Evolutionary conservation across 179 eudicot genomes (phyloP).

Genomic region (Beta corolliflora): DNA sequence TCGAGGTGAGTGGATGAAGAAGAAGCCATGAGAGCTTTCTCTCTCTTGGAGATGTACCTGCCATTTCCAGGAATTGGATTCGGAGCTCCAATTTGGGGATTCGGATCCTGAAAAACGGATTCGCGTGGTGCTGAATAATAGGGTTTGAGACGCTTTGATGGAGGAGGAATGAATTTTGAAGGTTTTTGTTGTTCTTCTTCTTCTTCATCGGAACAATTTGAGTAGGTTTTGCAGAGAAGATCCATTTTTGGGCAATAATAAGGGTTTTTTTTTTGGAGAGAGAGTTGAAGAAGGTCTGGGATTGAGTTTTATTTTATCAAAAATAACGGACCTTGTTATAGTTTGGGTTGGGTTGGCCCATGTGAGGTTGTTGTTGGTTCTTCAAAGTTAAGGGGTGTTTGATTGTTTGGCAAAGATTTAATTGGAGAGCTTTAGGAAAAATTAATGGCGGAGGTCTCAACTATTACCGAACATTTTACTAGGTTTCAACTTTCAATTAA

Average conservation of each 20-base stretch:
- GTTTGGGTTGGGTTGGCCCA: too few species aligned
- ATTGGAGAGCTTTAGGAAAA: too few species aligned
- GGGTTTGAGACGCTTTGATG: slow-evolving; percentile 49
- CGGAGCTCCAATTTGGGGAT: slow-evolving; percentile 40
- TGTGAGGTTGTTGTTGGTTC: too few species aligned
- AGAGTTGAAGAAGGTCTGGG: background rate
- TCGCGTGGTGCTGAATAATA: background rate
- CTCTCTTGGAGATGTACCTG: slow-evolving; percentile 67
- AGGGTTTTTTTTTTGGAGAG: background rate
- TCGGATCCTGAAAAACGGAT: slow-evolving; percentile 18
- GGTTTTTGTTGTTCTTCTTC: slow-evolving; percentile 27
- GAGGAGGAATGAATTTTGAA: slow-evolving; percentile 17
- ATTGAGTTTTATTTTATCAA: too few species aligned
- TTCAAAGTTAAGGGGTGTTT: too few species aligned
- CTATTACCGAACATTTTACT: too few species aligned
- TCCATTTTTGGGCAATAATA: slow-evolving; percentile 46
- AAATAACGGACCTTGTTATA: too few species aligned
- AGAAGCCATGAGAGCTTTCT: slow-evolving; percentile 54
- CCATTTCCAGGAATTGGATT: slow-evolving; percentile 33
- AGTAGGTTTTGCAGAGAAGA: slow-evolving; percentile 62
- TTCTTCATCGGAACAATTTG: slow-evolving; percentile 62
- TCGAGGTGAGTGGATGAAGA: slow-evolving; percentile 26
- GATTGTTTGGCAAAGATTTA: too few species aligned
- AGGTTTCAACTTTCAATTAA: too few species aligned
- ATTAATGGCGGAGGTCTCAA: too few species aligned